phyloP scores from a whole-genome alignment of 768 basidiomycete genomes.

The Tylopilus cervinicoccineus region DNA sequence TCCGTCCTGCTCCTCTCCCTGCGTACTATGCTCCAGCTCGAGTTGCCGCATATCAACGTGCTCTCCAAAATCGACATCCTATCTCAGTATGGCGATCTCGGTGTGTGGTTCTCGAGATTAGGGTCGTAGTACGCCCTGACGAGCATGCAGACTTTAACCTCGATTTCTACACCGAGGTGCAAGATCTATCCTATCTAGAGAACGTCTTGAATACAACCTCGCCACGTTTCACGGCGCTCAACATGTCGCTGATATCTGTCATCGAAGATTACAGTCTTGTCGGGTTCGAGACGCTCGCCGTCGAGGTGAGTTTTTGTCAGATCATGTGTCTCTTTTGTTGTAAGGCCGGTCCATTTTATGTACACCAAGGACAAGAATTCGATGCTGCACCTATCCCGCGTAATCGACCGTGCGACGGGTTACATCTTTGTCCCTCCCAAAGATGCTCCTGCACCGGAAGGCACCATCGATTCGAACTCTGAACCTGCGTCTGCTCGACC shows the following conservation, averaged over 20 bases:
- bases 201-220: slow-evolving; percentile 63
- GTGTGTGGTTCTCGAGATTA: slow-evolving; percentile 40
- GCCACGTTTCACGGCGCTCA: slow-evolving; percentile 72
- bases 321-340: neutral
- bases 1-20: slow-evolving; percentile 89
- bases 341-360: neutral
- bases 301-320: slow-evolving; percentile 58
- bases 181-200: slow-evolving; percentile 88
- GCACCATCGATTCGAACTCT: slow-evolving; percentile 28
- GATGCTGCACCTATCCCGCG: slow-evolving; percentile 83
- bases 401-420: slow-evolving; percentile 89
- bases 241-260: slow-evolving; percentile 87
- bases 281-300: slow-evolving; percentile 94
- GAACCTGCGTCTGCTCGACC: slow-evolving; percentile 44
- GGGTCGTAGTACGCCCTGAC: slow-evolving; percentile 1
- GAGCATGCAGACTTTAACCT: slow-evolving; percentile 81
- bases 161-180: slow-evolving; percentile 96
- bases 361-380: slow-evolving; percentile 78
- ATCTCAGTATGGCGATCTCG: slow-evolving; percentile 84
- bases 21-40: slow-evolving; percentile 96
- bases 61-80: slow-evolving; percentile 95
- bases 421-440: slow-evolving; percentile 77
- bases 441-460: slow-evolving; percentile 29
- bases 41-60: slow-evolving; percentile 97
- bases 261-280: slow-evolving; percentile 92